Base-by-base conservation (phyloP, 2,329 filamentous ascomycete species). In the Trichophyton simii region DNA sequence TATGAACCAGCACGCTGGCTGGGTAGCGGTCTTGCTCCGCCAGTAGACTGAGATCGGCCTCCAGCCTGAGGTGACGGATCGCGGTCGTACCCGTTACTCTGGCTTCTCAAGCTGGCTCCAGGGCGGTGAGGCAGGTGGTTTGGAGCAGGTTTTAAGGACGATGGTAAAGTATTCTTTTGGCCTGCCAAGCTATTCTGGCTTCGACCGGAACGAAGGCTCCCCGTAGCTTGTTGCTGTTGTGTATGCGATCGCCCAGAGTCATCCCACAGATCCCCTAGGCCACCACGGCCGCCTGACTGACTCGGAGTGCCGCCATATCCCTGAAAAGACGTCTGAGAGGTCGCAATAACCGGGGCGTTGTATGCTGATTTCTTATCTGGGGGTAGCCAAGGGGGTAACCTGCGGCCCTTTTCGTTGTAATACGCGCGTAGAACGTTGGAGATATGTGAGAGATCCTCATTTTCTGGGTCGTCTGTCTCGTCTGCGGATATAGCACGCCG, bases 371-470 rank as follows among this genome's bases (percentile, higher is more conserved):
- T 92, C n/a, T 90, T 91, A 73, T 96, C 89, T 4, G 89, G 86
- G 6, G 91, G 90, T 6, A 97, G 85, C 92, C 94, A 97, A 67
- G 80, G 76, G 0, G 94, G 94, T 65, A 91, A 88, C 1, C 85
- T 80, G 22, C 86, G 85, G 67, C 87, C 88, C 71, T 95, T 94
- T 73, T 97, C 91, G 59, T 80, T 83, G 80, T 99, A 97, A 81
- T 97, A 96, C 68, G 85, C 87, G 69, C 94, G 88, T 28, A 99
- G 84, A 41, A 95, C 91, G 69, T 94, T 89, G 76, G 89, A 95
- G 70, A 97, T 88, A 78, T 97, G 91, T 2, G 91, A 95, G 77
- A 95, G 90, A 77, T 97, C 91, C 75, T 95, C 77, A 64, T 77
- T 72, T 46, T 78, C 76, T 1, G 76, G 74, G 66, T 76, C 75